phyloP scores from a whole-genome alignment of 2,329 filamentous ascomycete species.

The Amauroascus verrucosus region DNA sequence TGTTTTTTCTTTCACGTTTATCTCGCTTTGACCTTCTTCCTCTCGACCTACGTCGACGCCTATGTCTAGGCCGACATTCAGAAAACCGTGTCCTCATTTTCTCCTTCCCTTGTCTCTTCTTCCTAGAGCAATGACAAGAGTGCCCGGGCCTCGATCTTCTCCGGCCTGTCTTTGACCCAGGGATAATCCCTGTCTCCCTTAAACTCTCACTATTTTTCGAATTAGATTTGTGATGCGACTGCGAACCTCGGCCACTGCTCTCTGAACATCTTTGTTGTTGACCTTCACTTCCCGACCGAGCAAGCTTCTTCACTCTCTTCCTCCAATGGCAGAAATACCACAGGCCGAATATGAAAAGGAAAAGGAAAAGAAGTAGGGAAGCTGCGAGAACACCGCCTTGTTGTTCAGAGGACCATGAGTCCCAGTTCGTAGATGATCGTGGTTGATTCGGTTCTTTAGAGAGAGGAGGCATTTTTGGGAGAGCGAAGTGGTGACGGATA shows the following conservation, averaged over 20 bases:
- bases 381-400: slow-evolving; percentile 24
- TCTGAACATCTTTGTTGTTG: not conserved
- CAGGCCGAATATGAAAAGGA: slow-evolving; percentile 17
- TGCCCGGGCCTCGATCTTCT: not conserved
- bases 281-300: not conserved
- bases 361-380: slow-evolving; percentile 19
- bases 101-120: not conserved
- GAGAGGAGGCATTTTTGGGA: slow-evolving; percentile 6
- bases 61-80: not conserved
- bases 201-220: not conserved
- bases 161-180: not conserved
- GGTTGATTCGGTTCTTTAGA: not conserved
- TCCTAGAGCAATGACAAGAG: not conserved
- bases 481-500: not conserved
- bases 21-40: not conserved
- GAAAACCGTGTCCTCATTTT: not conserved
- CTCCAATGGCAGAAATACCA: slow-evolving; percentile 1
- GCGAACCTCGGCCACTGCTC: not conserved
- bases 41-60: not conserved
- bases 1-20: not conserved
- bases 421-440: slow-evolving; percentile 16
- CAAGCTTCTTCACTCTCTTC: not conserved
- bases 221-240: not conserved
- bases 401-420: slow-evolving; percentile 21
- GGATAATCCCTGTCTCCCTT: not conserved